Evolutionary conservation across 139 green algal species (phyloP).

Genomic region (Spirogloea muscicola): DNA sequence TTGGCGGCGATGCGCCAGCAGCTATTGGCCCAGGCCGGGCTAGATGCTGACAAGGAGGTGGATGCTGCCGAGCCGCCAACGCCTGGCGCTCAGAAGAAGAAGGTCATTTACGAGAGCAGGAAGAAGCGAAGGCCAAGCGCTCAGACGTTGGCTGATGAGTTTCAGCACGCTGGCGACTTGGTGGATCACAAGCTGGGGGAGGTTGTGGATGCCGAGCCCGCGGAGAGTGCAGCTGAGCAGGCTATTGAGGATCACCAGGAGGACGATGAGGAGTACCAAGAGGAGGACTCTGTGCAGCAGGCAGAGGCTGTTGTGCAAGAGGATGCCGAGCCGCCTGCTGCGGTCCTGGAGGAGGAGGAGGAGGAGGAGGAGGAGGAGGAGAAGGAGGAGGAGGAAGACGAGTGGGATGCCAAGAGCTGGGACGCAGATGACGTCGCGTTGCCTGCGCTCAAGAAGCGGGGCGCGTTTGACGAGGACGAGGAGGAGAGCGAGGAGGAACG

Average conservation of each 20-base stretch:
- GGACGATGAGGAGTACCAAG: neutral
- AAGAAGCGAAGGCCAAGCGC: conserved; percentile 31
- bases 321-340: conserved; percentile 18
- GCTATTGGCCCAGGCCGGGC: conserved; percentile 59
- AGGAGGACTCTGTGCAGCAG: neutral
- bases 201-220: neutral
- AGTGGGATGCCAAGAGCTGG: conserved; percentile 54
- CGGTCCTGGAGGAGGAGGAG: neutral
- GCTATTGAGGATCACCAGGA: neutral
- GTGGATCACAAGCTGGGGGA: neutral
- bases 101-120: conserved; percentile 36
- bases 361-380: conserved; percentile 40
- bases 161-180: neutral
- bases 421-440: conserved; percentile 43
- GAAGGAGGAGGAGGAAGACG: conserved; percentile 57
- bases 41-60: conserved; percentile 60
- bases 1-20: conserved; percentile 77
- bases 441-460: conserved; percentile 36
- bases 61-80: conserved; percentile 31
- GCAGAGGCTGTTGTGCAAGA: conserved; percentile 25
- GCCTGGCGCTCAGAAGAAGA: conserved; percentile 54
- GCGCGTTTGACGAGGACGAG: conserved; percentile 48
- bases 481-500: conserved; percentile 3
- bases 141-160: no score
- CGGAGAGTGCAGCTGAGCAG: neutral